These are phyloP conservation scores for Tetramitus jugosus DNA, from an alignment of 208 protist genomes.

Conservation along the genomic window DNA sequence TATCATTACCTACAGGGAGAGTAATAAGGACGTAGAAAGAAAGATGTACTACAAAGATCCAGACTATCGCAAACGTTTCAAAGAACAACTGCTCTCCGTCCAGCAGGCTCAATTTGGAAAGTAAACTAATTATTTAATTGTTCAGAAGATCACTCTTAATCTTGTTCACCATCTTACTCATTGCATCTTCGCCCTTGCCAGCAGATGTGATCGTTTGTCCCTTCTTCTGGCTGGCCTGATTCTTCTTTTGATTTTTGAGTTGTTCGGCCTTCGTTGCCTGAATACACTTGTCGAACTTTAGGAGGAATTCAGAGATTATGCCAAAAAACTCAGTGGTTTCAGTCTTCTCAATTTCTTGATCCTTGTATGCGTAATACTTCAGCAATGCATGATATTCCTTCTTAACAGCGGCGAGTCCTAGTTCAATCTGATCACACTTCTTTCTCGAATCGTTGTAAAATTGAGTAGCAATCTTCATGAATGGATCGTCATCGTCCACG, in stretches of 20 bases:
- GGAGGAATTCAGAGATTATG: background rate
- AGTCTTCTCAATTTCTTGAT: background rate
- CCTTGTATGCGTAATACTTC: background rate
- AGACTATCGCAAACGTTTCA: too few relatives aligned
- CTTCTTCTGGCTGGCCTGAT: background rate
- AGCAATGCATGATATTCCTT: background rate
- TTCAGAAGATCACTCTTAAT: conserved; percentile 21
- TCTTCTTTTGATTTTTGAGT: background rate
- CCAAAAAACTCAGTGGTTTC: conserved; percentile 3
- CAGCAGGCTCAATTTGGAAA: too few relatives aligned
- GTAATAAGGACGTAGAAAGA: too few relatives aligned
- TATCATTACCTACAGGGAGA: too few relatives aligned
- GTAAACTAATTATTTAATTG: too few relatives aligned
- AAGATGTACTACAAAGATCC: too few relatives aligned
- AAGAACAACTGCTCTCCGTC: too few relatives aligned
- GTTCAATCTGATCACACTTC: background rate
- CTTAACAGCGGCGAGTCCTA: background rate
- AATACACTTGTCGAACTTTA: background rate
- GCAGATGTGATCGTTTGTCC: background rate
- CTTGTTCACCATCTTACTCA: background rate
- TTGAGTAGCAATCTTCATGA: background rate
- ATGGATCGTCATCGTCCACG: background rate
- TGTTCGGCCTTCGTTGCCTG: background rate
- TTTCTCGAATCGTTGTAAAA: background rate
- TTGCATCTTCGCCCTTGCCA: conserved; percentile 9